Evolutionary conservation across 768 basidiomycete genomes (phyloP).

Genomic region (Phaeotremella fagi): DNA sequence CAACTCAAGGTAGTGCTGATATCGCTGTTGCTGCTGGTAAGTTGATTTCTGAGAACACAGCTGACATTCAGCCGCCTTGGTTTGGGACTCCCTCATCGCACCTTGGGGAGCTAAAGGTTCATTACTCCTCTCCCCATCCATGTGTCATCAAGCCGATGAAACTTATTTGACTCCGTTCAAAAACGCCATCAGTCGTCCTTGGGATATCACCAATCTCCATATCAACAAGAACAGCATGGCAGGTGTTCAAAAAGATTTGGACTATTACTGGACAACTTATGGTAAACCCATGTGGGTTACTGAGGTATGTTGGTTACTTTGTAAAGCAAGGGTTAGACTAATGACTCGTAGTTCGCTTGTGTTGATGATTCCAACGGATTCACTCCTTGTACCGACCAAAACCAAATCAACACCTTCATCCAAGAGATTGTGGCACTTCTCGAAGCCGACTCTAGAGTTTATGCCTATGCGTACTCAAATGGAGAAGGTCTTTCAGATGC

Average conservation of each 20-base stretch:
- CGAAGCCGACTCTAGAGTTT: conserved; percentile 40
- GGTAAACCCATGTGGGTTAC: conserved; percentile 45
- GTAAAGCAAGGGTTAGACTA: neutral
- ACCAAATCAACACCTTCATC: conserved; percentile 47
- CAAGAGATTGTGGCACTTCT: conserved; percentile 46
- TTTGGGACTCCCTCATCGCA: conserved; percentile 44
- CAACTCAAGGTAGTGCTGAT: conserved; percentile 25
- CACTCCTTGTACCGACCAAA: conserved; percentile 46
- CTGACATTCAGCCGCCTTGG: conserved; percentile 20
- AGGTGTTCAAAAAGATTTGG: conserved; percentile 40
- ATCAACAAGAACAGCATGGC: conserved; percentile 47
- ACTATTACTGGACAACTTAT: conserved; percentile 44
- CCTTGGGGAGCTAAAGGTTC: conserved; percentile 39
- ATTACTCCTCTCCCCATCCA: conserved; percentile 41
- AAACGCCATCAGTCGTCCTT: conserved; percentile 19
- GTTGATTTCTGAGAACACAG: neutral
- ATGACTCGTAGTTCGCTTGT: conserved; percentile 35
- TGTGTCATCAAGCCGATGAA: conserved; percentile 49
- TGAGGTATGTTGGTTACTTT: conserved; percentile 19
- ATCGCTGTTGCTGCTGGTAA: conserved; percentile 24
- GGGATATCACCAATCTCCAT: conserved; percentile 44
- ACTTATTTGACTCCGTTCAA: conserved; percentile 45
- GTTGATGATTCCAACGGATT: conserved; percentile 43
- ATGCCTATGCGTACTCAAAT: conserved; percentile 45
- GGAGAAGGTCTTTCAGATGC: conserved; percentile 19